Evolutionary conservation across 345 rosid species (phyloP).

Genomic region (Eucalyptus melliodora): DNA sequence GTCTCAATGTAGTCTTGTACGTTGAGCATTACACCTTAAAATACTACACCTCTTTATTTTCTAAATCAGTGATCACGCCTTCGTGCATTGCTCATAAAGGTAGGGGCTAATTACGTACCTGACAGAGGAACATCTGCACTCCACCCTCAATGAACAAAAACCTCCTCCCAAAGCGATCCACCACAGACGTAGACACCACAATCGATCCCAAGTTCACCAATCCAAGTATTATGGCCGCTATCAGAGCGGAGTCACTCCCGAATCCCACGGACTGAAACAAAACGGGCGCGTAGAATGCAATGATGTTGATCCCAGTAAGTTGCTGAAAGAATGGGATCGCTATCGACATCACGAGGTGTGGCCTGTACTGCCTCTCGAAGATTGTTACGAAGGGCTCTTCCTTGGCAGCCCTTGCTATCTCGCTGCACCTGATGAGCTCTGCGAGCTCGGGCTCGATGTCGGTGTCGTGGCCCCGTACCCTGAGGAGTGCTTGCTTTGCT

Average conservation of each 20-base stretch:
- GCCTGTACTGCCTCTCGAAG: slow-evolving; percentile 55
- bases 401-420: slow-evolving; percentile 24
- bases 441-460: slow-evolving; percentile 41
- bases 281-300: slow-evolving; percentile 80
- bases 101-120: slow-evolving; percentile 19
- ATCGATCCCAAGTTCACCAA: slow-evolving; percentile 54
- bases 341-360: slow-evolving; percentile 62
- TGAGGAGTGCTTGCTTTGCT: slow-evolving; percentile 37
- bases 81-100: not conserved
- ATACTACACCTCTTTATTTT: not conserved
- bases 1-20: not conserved
- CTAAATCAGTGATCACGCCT: not conserved
- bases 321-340: slow-evolving; percentile 71
- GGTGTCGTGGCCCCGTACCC: slow-evolving; percentile 25
- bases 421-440: slow-evolving; percentile 37
- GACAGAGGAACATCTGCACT: slow-evolving; percentile 46
- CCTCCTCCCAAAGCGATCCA: slow-evolving; percentile 70
- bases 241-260: slow-evolving; percentile 51
- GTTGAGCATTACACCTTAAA: not conserved
- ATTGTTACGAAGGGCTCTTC: slow-evolving; percentile 42
- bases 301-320: slow-evolving; percentile 63
- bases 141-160: slow-evolving; percentile 62
- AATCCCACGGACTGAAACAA: slow-evolving; percentile 70
- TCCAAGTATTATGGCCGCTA: slow-evolving; percentile 58
- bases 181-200: slow-evolving; percentile 41